Base-by-base conservation (phyloP, 352 stramenopile genomes). In the Pythium brachiatum region DNA sequence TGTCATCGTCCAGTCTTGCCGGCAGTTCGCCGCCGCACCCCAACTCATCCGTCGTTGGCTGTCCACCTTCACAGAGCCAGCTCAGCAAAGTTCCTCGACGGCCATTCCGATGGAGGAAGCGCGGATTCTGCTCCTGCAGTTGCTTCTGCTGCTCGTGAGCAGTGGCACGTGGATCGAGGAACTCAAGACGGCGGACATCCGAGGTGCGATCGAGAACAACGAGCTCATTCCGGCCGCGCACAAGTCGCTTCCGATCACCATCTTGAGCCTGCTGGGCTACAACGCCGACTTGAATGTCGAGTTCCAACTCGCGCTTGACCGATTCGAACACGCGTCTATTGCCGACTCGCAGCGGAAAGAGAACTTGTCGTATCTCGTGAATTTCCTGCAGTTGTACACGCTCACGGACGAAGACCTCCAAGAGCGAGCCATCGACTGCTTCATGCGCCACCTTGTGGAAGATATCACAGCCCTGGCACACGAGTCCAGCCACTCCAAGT, bases 241-340 rank as follows among this genome's bases (percentile, higher is more conserved):
- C 54, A 90, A 92, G 47, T 67, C 79, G 5, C 55, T 89, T 8
- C 69, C 74, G 11, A 76, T 90, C 1, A 74, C 83, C 7, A 76
- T 92, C 21, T 52, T 92, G 12, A 78, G 79, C 31, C 61, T 92
- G 31, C 68, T 92, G 1, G 83, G 83, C 0, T 92, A 88, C 64
- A 89, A 79, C 18, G 66, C 81, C 0, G 81, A 92, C 57, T 59
- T 92, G 9, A 90, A 88, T 32, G 74, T 74, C 26, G 83, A 90
- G 32, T 88, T 90, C 27, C 69, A 70, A 16, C 53, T 69, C 11
- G 74, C 74, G 1, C 66, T 92, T 5, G 47, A 76, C 2, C 68
- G 74, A 6, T 84, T 88, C 27, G 60, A 69, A 36, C 56, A 60
- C 16, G 73, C 20, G n/a, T 48, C 73, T 0, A 29, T 64, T 2